Conservation (phyloP, 225 moss, liverwort and hornwort genomes). For the Anthoceros angustus region DNA sequence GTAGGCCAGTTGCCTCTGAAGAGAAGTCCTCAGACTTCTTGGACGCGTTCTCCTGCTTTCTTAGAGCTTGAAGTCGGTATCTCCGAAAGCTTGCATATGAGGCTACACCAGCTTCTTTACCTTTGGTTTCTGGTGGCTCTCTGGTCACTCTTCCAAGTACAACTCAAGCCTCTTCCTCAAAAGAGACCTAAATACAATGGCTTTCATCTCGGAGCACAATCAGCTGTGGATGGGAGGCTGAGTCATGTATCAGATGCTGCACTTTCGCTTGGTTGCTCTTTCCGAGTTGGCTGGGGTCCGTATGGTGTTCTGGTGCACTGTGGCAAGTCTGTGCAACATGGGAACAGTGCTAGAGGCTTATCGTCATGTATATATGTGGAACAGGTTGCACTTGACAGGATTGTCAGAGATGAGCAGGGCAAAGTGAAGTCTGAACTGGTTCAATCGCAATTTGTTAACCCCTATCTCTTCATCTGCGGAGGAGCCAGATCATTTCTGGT, state of each 20-base stretch:
- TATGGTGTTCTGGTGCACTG: slow-evolving; percentile 79
- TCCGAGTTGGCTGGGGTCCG: slow-evolving; percentile 95
- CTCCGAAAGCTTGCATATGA: not conserved
- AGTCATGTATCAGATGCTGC: slow-evolving; percentile 91
- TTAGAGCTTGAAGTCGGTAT: slow-evolving; percentile 23
- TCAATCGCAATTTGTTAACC: slow-evolving; percentile 76
- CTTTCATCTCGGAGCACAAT: slow-evolving; percentile 43
- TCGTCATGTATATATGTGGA: slow-evolving; percentile 58
- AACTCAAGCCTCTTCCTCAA: slow-evolving; percentile 25
- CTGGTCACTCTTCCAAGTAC: slow-evolving; percentile 37
- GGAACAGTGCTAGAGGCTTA: slow-evolving; percentile 33
- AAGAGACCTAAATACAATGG: slow-evolving; percentile 41
- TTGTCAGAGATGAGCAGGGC: slow-evolving; percentile 54
- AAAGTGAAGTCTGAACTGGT: slow-evolving; percentile 56
- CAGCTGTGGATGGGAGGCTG: slow-evolving; percentile 36
- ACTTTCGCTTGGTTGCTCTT: slow-evolving; percentile 79
- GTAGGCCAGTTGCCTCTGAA: slow-evolving; percentile 81
- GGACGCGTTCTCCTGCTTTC: slow-evolving; percentile 57
- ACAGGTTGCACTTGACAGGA: slow-evolving; percentile 76
- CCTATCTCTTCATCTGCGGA: slow-evolving; percentile 14
- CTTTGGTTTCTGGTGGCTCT: slow-evolving; percentile 23
- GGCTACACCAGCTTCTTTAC: slow-evolving; percentile 5
- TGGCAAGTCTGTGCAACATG: slow-evolving; percentile 32
- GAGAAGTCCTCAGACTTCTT: slow-evolving; percentile 67
- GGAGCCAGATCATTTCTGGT: slow-evolving; percentile 15